A percentile compares a stretch with the other conserved stretches of the same genome.
phyloP scores from a whole-genome alignment of 1,284 basidiomycete species.

The Abortiporus biennis region DNA sequence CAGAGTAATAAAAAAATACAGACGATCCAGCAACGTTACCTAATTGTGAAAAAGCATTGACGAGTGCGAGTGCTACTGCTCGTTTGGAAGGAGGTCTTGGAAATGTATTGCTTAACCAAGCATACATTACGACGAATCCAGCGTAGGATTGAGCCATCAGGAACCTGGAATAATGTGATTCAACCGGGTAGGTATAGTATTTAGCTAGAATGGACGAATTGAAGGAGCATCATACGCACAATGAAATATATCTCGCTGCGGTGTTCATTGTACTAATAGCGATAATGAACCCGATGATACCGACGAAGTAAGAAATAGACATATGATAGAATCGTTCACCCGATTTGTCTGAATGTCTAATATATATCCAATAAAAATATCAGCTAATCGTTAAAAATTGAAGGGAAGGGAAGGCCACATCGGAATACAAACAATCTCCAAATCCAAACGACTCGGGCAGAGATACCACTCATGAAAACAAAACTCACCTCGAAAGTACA shows the following conservation, averaged over 20 bases:
- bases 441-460: too few relatives aligned
- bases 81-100: conserved; percentile 66
- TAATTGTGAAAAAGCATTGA: conserved; percentile 66
- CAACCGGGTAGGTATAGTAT: not conserved
- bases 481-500: conserved; percentile 38
- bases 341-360: conserved; percentile 65
- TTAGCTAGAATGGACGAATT: too few relatives aligned
- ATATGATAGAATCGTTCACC: conserved; percentile 67
- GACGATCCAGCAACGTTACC: conserved; percentile 71
- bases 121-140: conserved; percentile 61
- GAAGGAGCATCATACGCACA: conserved; percentile 37
- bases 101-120: conserved; percentile 71
- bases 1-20: conserved; percentile 4
- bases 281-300: conserved; percentile 71
- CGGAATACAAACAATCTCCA: too few relatives aligned
- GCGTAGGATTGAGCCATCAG: conserved; percentile 73
- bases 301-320: conserved; percentile 44
- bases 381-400: too few relatives aligned
- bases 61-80: conserved; percentile 67
- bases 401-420: too few relatives aligned
- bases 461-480: too few relatives aligned
- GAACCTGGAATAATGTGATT: too few relatives aligned
- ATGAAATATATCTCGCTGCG: conserved; percentile 61
- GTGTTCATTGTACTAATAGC: conserved; percentile 67
- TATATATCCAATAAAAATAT: too few relatives aligned